phyloP scores from a whole-genome alignment of 495 filamentous ascomycete genomes.

The Saxophila tyrrhenica region DNA sequence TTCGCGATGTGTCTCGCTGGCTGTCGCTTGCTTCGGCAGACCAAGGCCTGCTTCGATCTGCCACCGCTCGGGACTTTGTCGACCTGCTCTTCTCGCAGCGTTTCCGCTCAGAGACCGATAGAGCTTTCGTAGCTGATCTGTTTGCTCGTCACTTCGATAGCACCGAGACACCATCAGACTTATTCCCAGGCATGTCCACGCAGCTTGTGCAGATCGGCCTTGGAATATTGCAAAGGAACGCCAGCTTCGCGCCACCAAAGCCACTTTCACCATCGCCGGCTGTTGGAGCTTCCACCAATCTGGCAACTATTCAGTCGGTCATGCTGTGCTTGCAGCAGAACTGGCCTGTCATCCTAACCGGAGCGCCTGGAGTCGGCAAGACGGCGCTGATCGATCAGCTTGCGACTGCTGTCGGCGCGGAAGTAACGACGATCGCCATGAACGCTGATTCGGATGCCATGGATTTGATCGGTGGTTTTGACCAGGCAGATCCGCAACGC shows the following conservation, averaged over 20 bases:
- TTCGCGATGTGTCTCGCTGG: conserved; percentile 88
- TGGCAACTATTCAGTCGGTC: conserved; percentile 49
- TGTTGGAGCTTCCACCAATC: background rate
- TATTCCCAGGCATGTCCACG: conserved; percentile 57
- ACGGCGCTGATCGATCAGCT: conserved; percentile 64
- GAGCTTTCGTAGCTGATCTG: conserved; percentile 47
- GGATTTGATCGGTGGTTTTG: conserved; percentile 93
- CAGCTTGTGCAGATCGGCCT: conserved; percentile 68
- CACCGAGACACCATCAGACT: conserved; percentile 30
- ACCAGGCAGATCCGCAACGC: conserved; percentile 75
- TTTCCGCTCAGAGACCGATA: conserved; percentile 64
- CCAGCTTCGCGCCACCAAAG: background rate
- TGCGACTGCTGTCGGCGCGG: conserved; percentile 62
- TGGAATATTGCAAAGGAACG: conserved; percentile 52
- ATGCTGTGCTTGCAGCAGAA: conserved; percentile 76
- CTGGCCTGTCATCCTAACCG: conserved; percentile 81
- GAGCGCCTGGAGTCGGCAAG: conserved; percentile 78
- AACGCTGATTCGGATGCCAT: conserved; percentile 92
- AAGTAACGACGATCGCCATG: conserved; percentile 65
- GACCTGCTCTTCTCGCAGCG: conserved; percentile 78
- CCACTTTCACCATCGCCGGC: background rate
- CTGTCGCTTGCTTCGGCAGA: conserved; percentile 55
- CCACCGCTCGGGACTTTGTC: conserved; percentile 55
- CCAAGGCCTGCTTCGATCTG: conserved; percentile 41
- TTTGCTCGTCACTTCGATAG: conserved; percentile 46